Percentiles rank a stretch among this genome's conserved stretches.
These are phyloP conservation scores for Ophiostoma piceae DNA, from an alignment of 2,329 filamentous ascomycete species.

Conservation along the genomic window DNA sequence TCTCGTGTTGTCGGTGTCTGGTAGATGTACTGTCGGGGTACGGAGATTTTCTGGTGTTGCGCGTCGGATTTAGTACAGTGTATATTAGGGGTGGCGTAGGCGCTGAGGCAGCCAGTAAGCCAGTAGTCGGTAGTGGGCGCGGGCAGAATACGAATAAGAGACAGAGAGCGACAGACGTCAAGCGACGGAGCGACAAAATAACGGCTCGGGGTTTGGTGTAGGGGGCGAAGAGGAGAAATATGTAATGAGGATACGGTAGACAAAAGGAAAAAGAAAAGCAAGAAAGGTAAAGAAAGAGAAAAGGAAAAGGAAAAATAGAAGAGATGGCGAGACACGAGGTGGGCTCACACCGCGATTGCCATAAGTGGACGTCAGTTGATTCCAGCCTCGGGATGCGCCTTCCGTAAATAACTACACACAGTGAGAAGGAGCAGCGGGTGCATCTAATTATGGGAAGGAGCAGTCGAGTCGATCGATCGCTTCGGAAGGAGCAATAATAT, in stretches of 20 bases:
- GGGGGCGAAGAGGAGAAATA: not conserved
- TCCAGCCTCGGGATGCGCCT: slow-evolving; percentile 7
- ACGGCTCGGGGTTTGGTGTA: not conserved
- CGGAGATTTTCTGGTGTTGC: slow-evolving; percentile 7
- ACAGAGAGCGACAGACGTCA: not conserved
- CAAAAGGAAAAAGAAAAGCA: not conserved
- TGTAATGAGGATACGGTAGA: not conserved
- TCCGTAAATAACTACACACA: not conserved
- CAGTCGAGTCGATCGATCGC: not conserved
- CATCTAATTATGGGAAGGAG: not conserved
- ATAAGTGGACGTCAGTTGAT: not conserved
- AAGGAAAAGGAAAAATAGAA: not conserved
- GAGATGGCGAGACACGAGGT: not conserved
- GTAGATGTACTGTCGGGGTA: not conserved
- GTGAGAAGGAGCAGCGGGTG: not conserved
- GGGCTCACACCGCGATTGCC: not conserved
- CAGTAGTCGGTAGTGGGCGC: not conserved
- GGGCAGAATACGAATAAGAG: not conserved
- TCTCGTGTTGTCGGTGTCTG: not conserved
- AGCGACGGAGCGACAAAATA: no score
- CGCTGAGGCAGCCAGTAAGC: slow-evolving; percentile 4
- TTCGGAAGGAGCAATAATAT: not conserved
- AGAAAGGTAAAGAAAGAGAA: not conserved
- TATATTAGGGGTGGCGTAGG: slow-evolving; percentile 5
- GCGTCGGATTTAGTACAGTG: slow-evolving; percentile 18